phyloP scores from a whole-genome alignment of 2,329 filamentous ascomycete species.

The Trichoderma pleuroti region DNA sequence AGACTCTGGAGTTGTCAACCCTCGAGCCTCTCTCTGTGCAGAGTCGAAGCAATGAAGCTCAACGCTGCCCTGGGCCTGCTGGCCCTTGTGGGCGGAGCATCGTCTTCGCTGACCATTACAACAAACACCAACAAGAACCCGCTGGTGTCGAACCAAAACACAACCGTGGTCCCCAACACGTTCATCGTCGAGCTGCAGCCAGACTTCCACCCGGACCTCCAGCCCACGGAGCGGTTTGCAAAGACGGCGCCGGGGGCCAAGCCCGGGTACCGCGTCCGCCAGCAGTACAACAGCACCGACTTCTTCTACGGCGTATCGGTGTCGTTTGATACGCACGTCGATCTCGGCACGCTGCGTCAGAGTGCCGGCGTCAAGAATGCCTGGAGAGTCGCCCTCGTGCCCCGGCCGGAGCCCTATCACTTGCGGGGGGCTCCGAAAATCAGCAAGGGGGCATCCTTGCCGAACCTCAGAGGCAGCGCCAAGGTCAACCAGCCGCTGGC shows the following conservation, averaged over 20 bases:
- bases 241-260: not conserved
- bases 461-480: not conserved
- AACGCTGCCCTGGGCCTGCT: not conserved
- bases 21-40: not conserved
- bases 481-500: not conserved
- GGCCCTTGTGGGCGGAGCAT: not conserved
- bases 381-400: not conserved
- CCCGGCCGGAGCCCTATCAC: not conserved
- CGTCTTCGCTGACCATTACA: not conserved
- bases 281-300: not conserved
- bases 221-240: slow-evolving; percentile 2
- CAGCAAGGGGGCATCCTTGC: not conserved
- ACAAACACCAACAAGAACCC: not conserved
- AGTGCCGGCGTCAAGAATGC: slow-evolving; percentile 11
- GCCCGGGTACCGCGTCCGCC: not conserved
- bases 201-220: not conserved
- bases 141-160: not conserved
- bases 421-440: not conserved
- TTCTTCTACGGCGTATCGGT: slow-evolving; percentile 6
- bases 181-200: slow-evolving; percentile 19
- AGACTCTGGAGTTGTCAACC: not conserved
- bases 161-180: not conserved
- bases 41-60: not conserved
- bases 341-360: not conserved
- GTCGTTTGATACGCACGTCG: not conserved